Evolutionary conservation across 2,329 filamentous ascomycete genomes (phyloP), one percentile per base, ranked within the genome.

Genomic region (Pestalotiopsis sp.): DNA sequence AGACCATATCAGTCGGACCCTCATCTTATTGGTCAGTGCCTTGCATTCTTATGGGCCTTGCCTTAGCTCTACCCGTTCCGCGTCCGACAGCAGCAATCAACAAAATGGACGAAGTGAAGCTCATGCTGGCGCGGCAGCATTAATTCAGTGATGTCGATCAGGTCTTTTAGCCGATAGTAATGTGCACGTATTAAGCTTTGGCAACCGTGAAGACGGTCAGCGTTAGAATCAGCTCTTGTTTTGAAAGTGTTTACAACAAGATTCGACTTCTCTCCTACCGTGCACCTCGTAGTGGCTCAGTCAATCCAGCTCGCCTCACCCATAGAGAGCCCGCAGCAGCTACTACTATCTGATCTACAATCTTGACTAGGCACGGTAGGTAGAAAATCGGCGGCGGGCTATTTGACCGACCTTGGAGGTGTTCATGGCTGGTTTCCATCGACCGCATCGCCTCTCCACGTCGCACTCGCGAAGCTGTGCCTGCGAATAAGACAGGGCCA

Each of bases 401-500:
- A 45, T 17, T 17, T 36, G 31, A 45, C 41, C 41, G 31, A 45
- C 41, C 45, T 52, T n/a, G 45, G 45, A 9, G 20, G 17, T 23
- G 45, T 17, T n/a, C 45, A 36, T 36, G 31, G 31, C 45, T n/a
- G 45, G 45, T 52, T n/a, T 52, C 20, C 45, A 52, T 36, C 31
- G 31, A 36, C 31, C 7, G 45, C 45, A n/a, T 62, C 59, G 20
- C n/a, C n/a, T 62, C 11, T 36, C 27, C 31, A 39, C 59, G 59
- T 39, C 17, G 12, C 20, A 27, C 57, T 23, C 25, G 27, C 27
- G 12, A 36, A 39, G 25, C 59, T 62, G 23, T 31, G 23, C 64
- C 64, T 45, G 38, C 64, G 25, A 66, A 66, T 66, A 45, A 66
- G 49, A 57, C 57, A 58, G 20, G 38, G 23, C 64, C 64, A 66